Evolutionary conservation across 192 early-diverging fungal species (phyloP), one percentile per base, ranked within the genome.

Genomic region (Rhizophagus prolifer): DNA sequence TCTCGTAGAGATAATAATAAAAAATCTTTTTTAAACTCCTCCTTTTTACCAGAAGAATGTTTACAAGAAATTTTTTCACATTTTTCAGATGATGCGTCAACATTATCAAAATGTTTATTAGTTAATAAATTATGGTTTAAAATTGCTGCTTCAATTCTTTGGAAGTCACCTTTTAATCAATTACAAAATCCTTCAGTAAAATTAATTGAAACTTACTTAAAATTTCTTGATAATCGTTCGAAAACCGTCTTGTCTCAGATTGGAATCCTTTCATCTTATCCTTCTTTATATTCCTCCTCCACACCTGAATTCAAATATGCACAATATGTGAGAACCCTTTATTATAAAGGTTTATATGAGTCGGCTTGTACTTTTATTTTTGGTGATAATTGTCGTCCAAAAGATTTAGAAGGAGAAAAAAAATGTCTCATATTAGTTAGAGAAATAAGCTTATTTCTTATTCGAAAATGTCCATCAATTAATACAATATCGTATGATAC

Each of bases 41-140:
- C 4, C 0, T 54, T 54, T 54, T 21, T 68, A 14, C 50, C 70
- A 21, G 44, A 16, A 72, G 70, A 72, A 72, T 50, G 44, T 50
- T 44, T 72, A 13, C 50, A 72, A 72, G 70, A 72, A 58, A 54
- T 72, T 25, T 72, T 72, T 38, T 28, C 19, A 6, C 26, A 72
- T 21, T 26, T 28, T 38, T 9, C 38, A 14, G 19, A 72, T 54
- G 70, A 72, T 25, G 10, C 70, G 10, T 28, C 6, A 23, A 58
- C 23, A 30, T 44, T 72, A 28, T 38, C 19, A 23, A 21, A 34
- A 38, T 72, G 70, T 31, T 31, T 72, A 30, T n/a, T 58, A 28
- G 70, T 72, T 44, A 54, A 58, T 31, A 28, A 38, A 25, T 54
- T 23, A 21, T 72, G 70, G 70, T 72, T 34, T 54, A 9, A 72